Evolutionary conservation across 1,139 yeast genomes (phyloP).

Genomic region (Protomyces pachydermus): DNA sequence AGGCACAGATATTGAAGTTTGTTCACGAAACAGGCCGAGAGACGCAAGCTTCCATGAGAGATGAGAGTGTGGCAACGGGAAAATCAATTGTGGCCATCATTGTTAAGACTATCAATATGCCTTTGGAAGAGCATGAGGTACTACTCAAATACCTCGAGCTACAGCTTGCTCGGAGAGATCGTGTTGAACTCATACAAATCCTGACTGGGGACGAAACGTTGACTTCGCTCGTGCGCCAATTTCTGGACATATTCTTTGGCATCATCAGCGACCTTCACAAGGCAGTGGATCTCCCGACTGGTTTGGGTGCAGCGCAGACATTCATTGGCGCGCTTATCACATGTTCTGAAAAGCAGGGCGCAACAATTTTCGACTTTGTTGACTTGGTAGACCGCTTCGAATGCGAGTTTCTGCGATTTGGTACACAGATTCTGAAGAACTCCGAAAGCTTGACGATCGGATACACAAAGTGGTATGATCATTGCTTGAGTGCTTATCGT

Average conservation of each 20-base stretch:
- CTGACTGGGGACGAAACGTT: conserved; percentile 26
- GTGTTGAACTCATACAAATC: conserved; percentile 22
- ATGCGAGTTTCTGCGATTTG: conserved; percentile 19
- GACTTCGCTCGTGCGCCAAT: conserved; percentile 17
- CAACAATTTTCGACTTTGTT: background rate
- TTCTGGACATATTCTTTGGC: conserved; percentile 23
- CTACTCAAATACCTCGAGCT: conserved; percentile 17
- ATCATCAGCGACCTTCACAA: conserved; percentile 27
- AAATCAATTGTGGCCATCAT: conserved; percentile 21
- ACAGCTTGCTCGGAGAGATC: conserved; percentile 24
- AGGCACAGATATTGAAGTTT: background rate
- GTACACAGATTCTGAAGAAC: conserved; percentile 14
- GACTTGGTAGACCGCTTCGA: conserved; percentile 17
- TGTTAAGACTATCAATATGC: background rate
- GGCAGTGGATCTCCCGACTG: conserved; percentile 25
- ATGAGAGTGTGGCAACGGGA: conserved; percentile 5
- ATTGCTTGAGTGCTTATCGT: conserved; percentile 23
- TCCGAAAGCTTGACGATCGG: conserved; percentile 18
- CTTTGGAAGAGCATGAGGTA: background rate
- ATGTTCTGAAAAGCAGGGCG: conserved; percentile 1
- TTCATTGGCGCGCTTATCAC: conserved; percentile 24
- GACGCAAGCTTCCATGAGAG: conserved; percentile 8
- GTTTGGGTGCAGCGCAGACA: conserved; percentile 23
- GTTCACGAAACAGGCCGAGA: conserved; percentile 20
- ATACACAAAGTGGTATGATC: conserved; percentile 27